Evolutionary conservation across 345 rosid genomes (phyloP), one percentile per base, ranked within the genome.

Genomic region (rapeseed (Brassica napus)): DNA sequence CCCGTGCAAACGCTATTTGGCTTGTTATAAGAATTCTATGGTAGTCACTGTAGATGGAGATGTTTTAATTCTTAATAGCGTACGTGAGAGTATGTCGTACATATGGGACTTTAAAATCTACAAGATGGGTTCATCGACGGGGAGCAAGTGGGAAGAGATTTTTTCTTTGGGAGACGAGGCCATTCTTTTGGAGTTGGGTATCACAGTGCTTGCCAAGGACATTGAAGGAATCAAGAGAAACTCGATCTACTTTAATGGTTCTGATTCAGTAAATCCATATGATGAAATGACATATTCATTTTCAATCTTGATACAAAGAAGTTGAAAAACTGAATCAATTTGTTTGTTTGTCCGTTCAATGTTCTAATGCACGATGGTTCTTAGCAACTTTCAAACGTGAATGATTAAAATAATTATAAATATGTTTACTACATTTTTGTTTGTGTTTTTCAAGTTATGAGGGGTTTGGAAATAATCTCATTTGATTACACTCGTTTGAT

Each of bases 151-250:
- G 76, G 30, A 60, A 15, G 3, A 72, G 24, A n/a, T 59, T 14
- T 0, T 24, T 23, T 14, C 37, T n/a, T 59, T 72, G 37, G 58
- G 67, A 26, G 59, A 72, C 3, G 59, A 61, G 9, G 16, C 59
- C 2, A 72, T 72, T 42, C 26, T 72, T 42, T 61, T 72, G 58
- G 47, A 39, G 47, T 39, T 39, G 47, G 47, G 47, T 39, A 39
- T 39, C 47, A 39, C 14, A 39, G 47, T 72, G 8, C 14, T 59
- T 8, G 57, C 67, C n/a, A 26, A 72, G 30, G 59, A 72, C 26
- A 10, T 60, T 14, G 9, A 14, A 60, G 68, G 76, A 60, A 37
- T 72, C 32, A 71, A 23, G 21, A 59, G 54, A 11, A 71, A 58
- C 1, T 71, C 55, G 0, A 72, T 59, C 67, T 72, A 72, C 58